Evolutionary conservation across 331 rosid genomes (phyloP), one percentile per base, ranked within the genome.

Genomic region (Pyracantha coccinea): DNA sequence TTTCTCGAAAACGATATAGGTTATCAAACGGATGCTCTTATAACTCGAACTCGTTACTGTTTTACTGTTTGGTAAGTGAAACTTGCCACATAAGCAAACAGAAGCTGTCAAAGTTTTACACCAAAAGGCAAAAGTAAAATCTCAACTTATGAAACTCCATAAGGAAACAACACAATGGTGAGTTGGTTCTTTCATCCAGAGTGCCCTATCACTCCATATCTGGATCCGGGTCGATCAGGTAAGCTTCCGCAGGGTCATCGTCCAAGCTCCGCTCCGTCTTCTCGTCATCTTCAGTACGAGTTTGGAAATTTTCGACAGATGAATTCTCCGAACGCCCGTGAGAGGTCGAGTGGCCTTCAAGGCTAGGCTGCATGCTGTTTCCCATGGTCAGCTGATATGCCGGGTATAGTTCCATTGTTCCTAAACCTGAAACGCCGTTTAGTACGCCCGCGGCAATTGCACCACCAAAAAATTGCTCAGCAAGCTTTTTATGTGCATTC

Each of bases 161-260:
- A 35, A 45, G 33, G 12, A 58, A 72, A 58, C 25, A 23, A 15
- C 54, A 33, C 4, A 6, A 57, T 15, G 33, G 35, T 21, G n/a
- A 28, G 8, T 24, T 45, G 25, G 41, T 68, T 47, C 60, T 50
- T 25, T 25, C 23, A 50, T 31, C 38, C 12, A 62, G 68, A 62
- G 20, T 29, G 68, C 25, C 74, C 61, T 27, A 8, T 19, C 63
- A 28, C 35, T 24, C 32, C 66, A 60, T 60, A 12, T 52, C 57
- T 53, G 29, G 5, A 53, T 31, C 16, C 16, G 35, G 33, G 57
- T 57, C 27, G 45, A 57, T 24, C 75, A 76, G 60, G 25, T 68
- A 68, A 41, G 80, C 66, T 47, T 68, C 79, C 44, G 74, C 69
- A 57, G 80, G 75, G 61, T 76, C 75, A 25, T 27, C 19, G 44